Evolutionary conservation across 805 yeast species (phyloP).

Genomic region (Brettanomyces nanus): DNA sequence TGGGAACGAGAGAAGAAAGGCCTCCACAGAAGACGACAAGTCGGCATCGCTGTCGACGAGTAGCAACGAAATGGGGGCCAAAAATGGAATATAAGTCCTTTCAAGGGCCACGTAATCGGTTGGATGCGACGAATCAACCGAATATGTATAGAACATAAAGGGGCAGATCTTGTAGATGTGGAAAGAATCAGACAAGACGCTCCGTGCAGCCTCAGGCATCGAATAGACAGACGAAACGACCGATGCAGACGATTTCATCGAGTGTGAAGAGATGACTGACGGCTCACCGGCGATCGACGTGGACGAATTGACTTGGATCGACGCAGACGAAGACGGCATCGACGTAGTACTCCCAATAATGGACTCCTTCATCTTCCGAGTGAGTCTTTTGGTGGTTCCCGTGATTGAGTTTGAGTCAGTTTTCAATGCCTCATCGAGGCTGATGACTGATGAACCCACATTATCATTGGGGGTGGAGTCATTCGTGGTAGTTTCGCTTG

Average conservation of each 20-base stretch:
- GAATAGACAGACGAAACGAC: too few relatives aligned
- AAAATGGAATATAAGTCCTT: constrained; percentile 11
- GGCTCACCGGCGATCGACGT: too few relatives aligned
- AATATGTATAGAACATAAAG: constrained; percentile 21
- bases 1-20: constrained; percentile 28
- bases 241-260: background rate
- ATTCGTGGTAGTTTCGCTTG: background rate
- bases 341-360: background rate
- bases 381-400: background rate
- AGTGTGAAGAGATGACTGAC: background rate
- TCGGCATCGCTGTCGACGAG: constrained; percentile 29
- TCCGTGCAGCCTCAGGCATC: background rate
- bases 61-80: constrained; percentile 29
- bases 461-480: background rate
- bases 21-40: constrained; percentile 28
- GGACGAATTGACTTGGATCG: too few relatives aligned
- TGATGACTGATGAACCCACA: background rate
- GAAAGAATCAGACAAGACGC: constrained; percentile 16
- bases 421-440: background rate
- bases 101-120: constrained; percentile 14
- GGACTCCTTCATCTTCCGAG: background rate
- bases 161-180: constrained; percentile 27
- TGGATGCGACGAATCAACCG: constrained; percentile 1
- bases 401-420: background rate
- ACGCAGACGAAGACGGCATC: background rate